Evolutionary conservation across 2,329 filamentous ascomycete species (phyloP), one percentile per base, ranked within the genome.

Genomic region (Claviceps arundinis): DNA sequence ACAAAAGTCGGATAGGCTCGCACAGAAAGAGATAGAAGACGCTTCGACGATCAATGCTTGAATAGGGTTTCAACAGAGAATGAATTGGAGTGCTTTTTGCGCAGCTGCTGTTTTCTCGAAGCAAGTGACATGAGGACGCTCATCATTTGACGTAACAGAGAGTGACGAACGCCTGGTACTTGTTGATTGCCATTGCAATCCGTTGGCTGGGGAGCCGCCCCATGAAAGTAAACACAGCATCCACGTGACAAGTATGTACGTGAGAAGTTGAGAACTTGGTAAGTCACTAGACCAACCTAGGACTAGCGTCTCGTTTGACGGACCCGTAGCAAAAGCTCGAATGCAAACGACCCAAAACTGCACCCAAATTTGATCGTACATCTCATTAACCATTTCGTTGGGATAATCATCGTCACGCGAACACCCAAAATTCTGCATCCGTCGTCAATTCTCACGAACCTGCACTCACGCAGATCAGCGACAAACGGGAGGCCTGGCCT

Each of bases 191-290:
- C 44, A 54, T 43, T 24, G 48, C 57, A 40, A 26, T 22, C 14
- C 55, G 62, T 65, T 65, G 62, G 30, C 62, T 55, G 53, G 56
- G 62, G 60, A 53, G 55, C 48, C 53, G 44, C 46, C 56, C 53
- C 54, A 47, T 47, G 52, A 17, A 61, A 62, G 62, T 64, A 65
- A 65, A 65, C 61, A 65, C 55, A 50, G 19, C n/a, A 17, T 2
- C 2, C 60, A 61, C 59, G 60, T 61, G 59, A 61, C 48, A 22
- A 24, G 6, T 34, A 34, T 11, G 26, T 30, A 8, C 19, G 19
- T 19, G 19, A 19, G 19, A 19, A 2, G 19, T 2, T 30, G 34
- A 43, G 26, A 3, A 40, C 42, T 16, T 11, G 6, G 2, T 4
- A 11, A 4, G 13, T 4, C 19, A 16, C 50, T 37, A 42, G n/a